phyloP scores from a whole-genome alignment of 495 filamentous ascomycete genomes.

The Penicillium paxilli region DNA sequence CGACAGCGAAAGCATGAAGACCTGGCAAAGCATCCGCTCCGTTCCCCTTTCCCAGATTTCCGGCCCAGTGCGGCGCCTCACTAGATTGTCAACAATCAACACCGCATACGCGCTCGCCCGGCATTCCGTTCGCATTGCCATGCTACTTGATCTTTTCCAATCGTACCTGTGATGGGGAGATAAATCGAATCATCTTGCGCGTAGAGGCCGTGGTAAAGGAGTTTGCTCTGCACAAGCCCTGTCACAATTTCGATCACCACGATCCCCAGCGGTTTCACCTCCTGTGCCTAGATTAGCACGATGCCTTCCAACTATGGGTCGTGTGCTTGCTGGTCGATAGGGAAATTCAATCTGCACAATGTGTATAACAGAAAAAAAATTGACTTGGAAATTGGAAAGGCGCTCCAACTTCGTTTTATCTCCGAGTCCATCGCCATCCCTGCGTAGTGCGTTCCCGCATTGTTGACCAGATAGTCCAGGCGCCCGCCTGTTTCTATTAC shows the following conservation, averaged over 20 bases:
- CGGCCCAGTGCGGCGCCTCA: neutral
- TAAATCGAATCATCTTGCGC: constrained; percentile 10
- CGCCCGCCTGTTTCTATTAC: constrained; percentile 12
- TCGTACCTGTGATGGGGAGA: constrained; percentile 12
- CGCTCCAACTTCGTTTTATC: constrained; percentile 22
- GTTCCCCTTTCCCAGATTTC: constrained; percentile 3
- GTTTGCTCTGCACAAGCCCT: constrained; percentile 11
- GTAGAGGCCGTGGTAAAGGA: constrained; percentile 13
- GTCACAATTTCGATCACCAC: constrained; percentile 14
- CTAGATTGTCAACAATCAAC: constrained; percentile 2
- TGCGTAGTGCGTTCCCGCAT: constrained; percentile 33
- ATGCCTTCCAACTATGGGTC: neutral
- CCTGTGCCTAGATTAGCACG: neutral
- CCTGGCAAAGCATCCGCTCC: constrained; percentile 1
- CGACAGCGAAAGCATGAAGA: neutral
- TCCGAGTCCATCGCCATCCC: constrained; percentile 34
- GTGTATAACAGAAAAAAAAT: constrained; percentile 37
- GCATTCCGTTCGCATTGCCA: constrained; percentile 3
- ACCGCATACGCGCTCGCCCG: neutral
- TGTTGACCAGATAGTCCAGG: constrained; percentile 42
- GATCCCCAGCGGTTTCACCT: constrained; percentile 3
- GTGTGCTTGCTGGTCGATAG: constrained; percentile 19
- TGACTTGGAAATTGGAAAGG: constrained; percentile 47
- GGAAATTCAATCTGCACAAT: constrained; percentile 31
- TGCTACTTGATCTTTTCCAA: constrained; percentile 6